Conservation (phyloP, 805 yeast genomes). For the Lachancea sp. region DNA sequence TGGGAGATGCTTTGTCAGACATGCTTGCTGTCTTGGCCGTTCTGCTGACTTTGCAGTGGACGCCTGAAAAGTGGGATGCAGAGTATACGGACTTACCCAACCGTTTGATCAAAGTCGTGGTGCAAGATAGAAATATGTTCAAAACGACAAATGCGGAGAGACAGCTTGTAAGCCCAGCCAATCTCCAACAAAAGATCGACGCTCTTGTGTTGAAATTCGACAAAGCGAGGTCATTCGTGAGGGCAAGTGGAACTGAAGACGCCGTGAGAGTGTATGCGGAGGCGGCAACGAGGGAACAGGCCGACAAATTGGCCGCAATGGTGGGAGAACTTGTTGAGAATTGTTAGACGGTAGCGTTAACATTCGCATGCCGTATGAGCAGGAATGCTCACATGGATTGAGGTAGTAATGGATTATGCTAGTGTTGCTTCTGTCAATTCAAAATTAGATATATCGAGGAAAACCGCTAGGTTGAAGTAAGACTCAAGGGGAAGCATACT, state of each 20-base stretch:
- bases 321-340: constrained; percentile 36
- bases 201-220: constrained; percentile 46
- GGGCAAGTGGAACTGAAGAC: constrained; percentile 97
- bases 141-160: constrained; percentile 90
- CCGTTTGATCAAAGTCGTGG: constrained; percentile 70
- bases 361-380: too few relatives aligned
- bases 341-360: not conserved
- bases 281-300: constrained; percentile 50
- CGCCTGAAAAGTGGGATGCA: constrained; percentile 67
- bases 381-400: too few relatives aligned
- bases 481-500: too few relatives aligned
- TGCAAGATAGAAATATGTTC: constrained; percentile 72
- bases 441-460: too few relatives aligned
- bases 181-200: constrained; percentile 72
- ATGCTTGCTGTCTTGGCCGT: constrained; percentile 70
- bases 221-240: constrained; percentile 79
- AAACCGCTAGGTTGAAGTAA: too few relatives aligned
- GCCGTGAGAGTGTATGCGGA: constrained; percentile 96
- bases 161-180: constrained; percentile 64
- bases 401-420: too few relatives aligned
- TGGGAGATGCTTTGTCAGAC: constrained; percentile 98
- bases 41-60: constrained; percentile 46
- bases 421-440: too few relatives aligned
- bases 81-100: constrained; percentile 85
- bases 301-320: constrained; percentile 39